Percentiles rank a stretch among this genome's conserved stretches.
Evolutionary conservation across 257 asterid species (phyloP).

Genomic region (Paulownia fortunei): DNA sequence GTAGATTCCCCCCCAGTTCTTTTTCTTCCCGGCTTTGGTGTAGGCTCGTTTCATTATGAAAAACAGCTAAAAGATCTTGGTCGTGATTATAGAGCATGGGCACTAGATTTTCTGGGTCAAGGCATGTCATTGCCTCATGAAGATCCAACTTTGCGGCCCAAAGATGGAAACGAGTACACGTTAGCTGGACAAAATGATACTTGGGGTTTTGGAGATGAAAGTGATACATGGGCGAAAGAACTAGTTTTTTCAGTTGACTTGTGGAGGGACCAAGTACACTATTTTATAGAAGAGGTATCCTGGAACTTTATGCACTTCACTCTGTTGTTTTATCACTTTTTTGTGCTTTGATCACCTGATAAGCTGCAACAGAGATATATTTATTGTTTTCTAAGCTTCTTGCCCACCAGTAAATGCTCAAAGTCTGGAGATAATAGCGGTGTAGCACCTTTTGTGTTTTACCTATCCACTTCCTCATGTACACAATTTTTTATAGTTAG

Average conservation of each 20-base stretch:
- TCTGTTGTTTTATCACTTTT: neutral
- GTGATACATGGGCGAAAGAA: conserved; percentile 85
- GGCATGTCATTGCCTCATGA: conserved; percentile 84
- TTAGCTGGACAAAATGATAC: conserved; percentile 45
- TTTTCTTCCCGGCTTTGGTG: conserved; percentile 96
- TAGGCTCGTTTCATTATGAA: conserved; percentile 93
- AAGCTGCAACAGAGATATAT: neutral
- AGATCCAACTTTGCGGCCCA: conserved; percentile 68
- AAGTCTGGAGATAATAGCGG: too few species aligned
- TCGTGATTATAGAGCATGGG: conserved; percentile 74
- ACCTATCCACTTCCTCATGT: too few species aligned
- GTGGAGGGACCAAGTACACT: conserved; percentile 88
- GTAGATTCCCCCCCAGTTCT: conserved; percentile 74
- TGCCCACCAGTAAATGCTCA: too few species aligned
- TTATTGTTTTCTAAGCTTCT: neutral
- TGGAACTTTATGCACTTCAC: neutral
- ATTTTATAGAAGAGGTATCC: conserved; percentile 83
- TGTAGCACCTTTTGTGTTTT: too few species aligned
- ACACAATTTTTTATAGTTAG: too few species aligned
- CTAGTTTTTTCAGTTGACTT: conserved; percentile 83
- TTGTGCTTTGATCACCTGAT: neutral
- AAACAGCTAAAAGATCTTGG: conserved; percentile 95
- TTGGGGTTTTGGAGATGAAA: conserved; percentile 96
- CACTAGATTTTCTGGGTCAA: conserved; percentile 91
- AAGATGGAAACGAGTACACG: conserved; percentile 33